Evolutionary conservation across 2,329 filamentous ascomycete species (phyloP).

Genomic region (Aspergillus sergii): DNA sequence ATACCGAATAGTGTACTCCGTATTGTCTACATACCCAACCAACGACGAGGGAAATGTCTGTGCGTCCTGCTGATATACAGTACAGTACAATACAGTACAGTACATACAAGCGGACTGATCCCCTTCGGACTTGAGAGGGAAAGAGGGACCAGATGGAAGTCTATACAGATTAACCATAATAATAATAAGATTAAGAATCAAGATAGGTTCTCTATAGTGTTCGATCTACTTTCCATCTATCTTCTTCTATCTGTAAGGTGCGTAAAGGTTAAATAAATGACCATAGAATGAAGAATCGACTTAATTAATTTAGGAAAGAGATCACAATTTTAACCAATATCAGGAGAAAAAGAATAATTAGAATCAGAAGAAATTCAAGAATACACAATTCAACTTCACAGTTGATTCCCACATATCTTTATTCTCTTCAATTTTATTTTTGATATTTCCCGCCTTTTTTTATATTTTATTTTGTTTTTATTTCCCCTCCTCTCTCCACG

Average conservation of each 20-base stretch:
- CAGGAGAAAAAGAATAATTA: background rate
- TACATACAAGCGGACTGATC: background rate
- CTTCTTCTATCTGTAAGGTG: constrained; percentile 6
- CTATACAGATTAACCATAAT: constrained; percentile 5
- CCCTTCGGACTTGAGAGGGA: background rate
- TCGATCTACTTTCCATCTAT: constrained; percentile 6
- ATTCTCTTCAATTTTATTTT: background rate
- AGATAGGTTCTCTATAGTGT: constrained; percentile 2
- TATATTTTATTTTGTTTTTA: background rate
- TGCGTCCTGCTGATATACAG: background rate
- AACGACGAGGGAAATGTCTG: background rate
- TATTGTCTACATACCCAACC: background rate
- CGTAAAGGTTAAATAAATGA: constrained; percentile 1
- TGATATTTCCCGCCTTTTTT: background rate
- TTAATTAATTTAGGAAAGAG: background rate
- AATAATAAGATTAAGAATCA: constrained; percentile 6
- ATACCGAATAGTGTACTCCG: background rate
- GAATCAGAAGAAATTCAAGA: background rate
- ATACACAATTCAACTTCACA: background rate
- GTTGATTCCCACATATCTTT: background rate
- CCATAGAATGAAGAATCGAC: background rate
- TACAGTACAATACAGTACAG: background rate
- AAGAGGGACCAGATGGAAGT: constrained; percentile 3
- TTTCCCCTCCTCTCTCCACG: background rate
- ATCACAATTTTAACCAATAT: background rate